phyloP scores from a whole-genome alignment of 1,139 yeast species.

The Geotrichum australiense region DNA sequence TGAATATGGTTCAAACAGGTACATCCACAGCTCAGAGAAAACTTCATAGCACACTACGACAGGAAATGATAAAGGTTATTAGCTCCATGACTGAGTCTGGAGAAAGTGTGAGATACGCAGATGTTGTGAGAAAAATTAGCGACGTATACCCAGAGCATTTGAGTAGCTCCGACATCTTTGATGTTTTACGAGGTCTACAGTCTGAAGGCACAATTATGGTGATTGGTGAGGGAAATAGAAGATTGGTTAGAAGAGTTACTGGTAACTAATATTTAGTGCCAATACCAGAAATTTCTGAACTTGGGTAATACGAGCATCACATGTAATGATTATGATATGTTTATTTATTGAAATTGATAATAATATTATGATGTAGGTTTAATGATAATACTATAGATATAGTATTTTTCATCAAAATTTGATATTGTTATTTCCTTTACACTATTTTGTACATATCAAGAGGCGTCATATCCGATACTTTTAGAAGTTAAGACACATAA shows the following conservation, averaged over 20 bases:
- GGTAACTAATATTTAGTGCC: slow-evolving; percentile 14
- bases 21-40: slow-evolving; percentile 84
- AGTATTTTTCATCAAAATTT: too few relatives aligned
- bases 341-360: too few relatives aligned
- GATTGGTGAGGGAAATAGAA: slow-evolving; percentile 66
- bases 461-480: too few relatives aligned
- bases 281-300: too few relatives aligned
- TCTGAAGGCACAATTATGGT: slow-evolving; percentile 71
- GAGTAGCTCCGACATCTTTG: slow-evolving; percentile 64
- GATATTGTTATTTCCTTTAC: too few relatives aligned
- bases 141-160: slow-evolving; percentile 64
- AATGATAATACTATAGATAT: too few relatives aligned
- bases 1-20: slow-evolving; percentile 96
- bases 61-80: slow-evolving; percentile 29
- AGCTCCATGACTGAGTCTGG: slow-evolving; percentile 47
- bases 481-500: too few relatives aligned
- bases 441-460: too few relatives aligned
- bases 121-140: slow-evolving; percentile 54
- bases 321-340: too few relatives aligned
- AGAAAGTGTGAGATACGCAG: slow-evolving; percentile 49
- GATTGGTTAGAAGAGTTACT: slow-evolving; percentile 50
- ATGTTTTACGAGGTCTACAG: slow-evolving; percentile 58
- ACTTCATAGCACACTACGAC: slow-evolving; percentile 62
- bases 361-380: too few relatives aligned
- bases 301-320: too few relatives aligned